These are phyloP conservation scores for Lachnellula suecica DNA, from an alignment of 2,329 filamentous ascomycete species.

Conservation along the genomic window DNA sequence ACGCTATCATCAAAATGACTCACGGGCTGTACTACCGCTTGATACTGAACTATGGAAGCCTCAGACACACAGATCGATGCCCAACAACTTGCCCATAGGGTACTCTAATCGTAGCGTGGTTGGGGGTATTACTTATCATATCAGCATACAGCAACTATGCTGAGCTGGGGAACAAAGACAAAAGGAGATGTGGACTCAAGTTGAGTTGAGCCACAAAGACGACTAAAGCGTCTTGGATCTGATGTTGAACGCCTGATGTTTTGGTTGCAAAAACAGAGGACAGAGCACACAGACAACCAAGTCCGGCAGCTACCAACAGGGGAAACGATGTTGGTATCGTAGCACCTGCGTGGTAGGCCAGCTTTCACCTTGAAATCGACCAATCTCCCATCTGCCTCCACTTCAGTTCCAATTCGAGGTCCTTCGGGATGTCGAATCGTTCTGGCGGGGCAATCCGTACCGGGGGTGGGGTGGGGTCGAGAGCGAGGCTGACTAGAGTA, in stretches of 20 bases:
- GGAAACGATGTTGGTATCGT: conserved; percentile 72
- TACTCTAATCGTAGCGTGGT: neutral
- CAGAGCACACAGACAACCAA: conserved; percentile 68
- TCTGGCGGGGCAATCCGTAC: conserved; percentile 13
- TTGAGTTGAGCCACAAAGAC: conserved; percentile 65
- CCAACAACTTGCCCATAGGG: neutral
- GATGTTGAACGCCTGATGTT: conserved; percentile 76
- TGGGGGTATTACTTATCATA: conserved; percentile 7
- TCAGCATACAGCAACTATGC: conserved; percentile 23
- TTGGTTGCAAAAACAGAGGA: conserved; percentile 85
- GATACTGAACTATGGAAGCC: neutral
- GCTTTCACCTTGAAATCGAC: conserved; percentile 37
- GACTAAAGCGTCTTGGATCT: conserved; percentile 65
- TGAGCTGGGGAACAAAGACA: conserved; percentile 21
- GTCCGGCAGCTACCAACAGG: conserved; percentile 46
- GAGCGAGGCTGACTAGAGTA: conserved; percentile 60
- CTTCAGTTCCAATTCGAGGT: conserved; percentile 2
- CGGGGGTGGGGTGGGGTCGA: conserved; percentile 10
- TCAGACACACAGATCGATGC: too few species aligned
- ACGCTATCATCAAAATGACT: neutral
- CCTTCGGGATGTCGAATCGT: conserved; percentile 18
- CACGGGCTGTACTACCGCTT: neutral
- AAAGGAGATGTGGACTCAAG: conserved; percentile 52
- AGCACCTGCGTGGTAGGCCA: conserved; percentile 41
- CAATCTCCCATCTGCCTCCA: conserved; percentile 20